Evolutionary conservation across 768 basidiomycete genomes (phyloP), one percentile per base, ranked within the genome.

Genomic region (Candolleomyces aberdarensis): DNA sequence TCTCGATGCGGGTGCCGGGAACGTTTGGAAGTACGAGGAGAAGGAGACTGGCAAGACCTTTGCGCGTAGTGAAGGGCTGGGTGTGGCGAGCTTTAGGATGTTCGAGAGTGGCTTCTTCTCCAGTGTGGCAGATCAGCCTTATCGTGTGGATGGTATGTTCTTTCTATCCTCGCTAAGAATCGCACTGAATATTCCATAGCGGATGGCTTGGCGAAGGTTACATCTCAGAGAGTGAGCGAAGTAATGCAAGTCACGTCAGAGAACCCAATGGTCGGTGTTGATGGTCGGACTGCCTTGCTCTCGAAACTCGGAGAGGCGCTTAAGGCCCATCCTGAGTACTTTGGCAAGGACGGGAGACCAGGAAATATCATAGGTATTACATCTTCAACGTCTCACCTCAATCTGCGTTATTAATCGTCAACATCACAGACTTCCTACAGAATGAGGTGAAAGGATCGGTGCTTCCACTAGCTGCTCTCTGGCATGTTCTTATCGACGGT

Each of bases 1-100:
- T 14, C 85, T 99, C 40, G 96, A 98, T 67, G 96, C 96, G 0
- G 96, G 96, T 1, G 96, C 96, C 0, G 96, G 96, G 0, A 88
- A 84, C 59, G 67, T 75, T 1, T 98, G 96, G 96, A 73, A 72
- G 11, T 98, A 89, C 72, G 78, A 75, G 7, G 94, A 96, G 60
- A 71, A 79, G 5, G 75, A 70, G 0, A 81, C 83, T 0, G 83
- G 82, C 0, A 67, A 77, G 59, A 76, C 72, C 0, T 94, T 86
- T 71, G 69, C 76, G 56, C 81, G 89, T 66, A 95, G 83, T 5
- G 92, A 87, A 69, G 96, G 96, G 0, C 76, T 99, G 6, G 96
- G 88, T 0, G 88, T 98, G 5, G 96, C 94, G 0, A 94, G 91
- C 67, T 76, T 94, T 47, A 86, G 91, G 70, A 97, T 98, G 94